phyloP scores from a whole-genome alignment of 2,329 filamentous ascomycete genomes.

The Alternaria sp. region DNA sequence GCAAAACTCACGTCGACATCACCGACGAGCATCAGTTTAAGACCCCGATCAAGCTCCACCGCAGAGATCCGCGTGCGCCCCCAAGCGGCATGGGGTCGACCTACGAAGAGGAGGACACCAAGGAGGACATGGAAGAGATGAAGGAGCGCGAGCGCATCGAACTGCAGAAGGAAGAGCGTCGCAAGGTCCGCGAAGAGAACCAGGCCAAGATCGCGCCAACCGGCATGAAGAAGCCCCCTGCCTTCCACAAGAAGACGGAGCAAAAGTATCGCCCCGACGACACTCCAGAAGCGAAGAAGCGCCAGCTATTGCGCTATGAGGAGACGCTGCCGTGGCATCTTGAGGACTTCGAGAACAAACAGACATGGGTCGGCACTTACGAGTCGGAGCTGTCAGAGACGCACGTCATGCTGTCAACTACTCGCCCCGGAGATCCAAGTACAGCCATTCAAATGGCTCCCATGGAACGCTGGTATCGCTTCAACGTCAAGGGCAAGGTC shows the following conservation, averaged over 20 bases:
- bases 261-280: constrained; percentile 85
- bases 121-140: constrained; percentile 72
- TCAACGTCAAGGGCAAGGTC: constrained; percentile 75
- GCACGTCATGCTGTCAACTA: constrained; percentile 73
- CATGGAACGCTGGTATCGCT: constrained; percentile 94
- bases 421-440: constrained; percentile 67
- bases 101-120: constrained; percentile 62
- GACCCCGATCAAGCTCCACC: constrained; percentile 85
- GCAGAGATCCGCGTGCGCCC: constrained; percentile 79
- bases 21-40: constrained; percentile 85
- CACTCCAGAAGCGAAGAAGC: constrained; percentile 74
- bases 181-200: constrained; percentile 85
- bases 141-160: constrained; percentile 68
- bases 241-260: constrained; percentile 79
- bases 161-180: constrained; percentile 74
- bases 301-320: constrained; percentile 77
- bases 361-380: constrained; percentile 91
- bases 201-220: constrained; percentile 93
- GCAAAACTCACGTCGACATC: constrained; percentile 67
- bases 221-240: constrained; percentile 70
- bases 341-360: constrained; percentile 95
- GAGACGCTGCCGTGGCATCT: constrained; percentile 96
- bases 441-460: constrained; percentile 80
- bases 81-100: constrained; percentile 55
- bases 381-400: constrained; percentile 84